These are phyloP conservation scores for Leccinum longicurvipes DNA, from an alignment of 768 basidiomycete genomes.

Conservation along the genomic window DNA sequence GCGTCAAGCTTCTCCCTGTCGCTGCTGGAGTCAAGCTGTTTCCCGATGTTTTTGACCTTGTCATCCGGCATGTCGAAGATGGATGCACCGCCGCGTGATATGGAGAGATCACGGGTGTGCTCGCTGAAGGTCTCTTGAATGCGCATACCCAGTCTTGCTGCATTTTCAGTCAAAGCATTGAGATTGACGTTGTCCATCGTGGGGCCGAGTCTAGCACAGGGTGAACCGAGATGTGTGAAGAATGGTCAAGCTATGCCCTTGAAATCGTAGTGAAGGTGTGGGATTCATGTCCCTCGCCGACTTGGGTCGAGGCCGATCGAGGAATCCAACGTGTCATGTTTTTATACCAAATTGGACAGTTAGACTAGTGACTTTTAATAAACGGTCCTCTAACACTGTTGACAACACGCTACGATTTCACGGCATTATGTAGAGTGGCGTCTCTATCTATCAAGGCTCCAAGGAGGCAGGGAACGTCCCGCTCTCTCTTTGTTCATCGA, in stretches of 20 bases:
- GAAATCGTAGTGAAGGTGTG: neutral
- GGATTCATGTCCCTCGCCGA: too few relatives aligned
- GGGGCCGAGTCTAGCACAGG: conserved; percentile 2
- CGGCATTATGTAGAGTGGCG: neutral
- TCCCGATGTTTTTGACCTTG: conserved; percentile 75
- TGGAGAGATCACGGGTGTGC: conserved; percentile 67
- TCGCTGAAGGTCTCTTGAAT: conserved; percentile 82
- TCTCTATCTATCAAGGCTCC: conserved; percentile 55
- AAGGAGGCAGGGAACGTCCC: conserved; percentile 91
- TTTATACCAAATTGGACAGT: neutral
- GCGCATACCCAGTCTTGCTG: conserved; percentile 75
- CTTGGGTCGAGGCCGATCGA: neutral
- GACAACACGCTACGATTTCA: conserved; percentile 12
- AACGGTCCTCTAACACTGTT: neutral
- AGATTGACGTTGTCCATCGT: conserved; percentile 35
- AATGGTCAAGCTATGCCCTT: neutral
- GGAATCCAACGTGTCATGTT: neutral
- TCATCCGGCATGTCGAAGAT: conserved; percentile 75
- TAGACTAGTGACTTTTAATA: too few relatives aligned
- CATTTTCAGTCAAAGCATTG: conserved; percentile 68
- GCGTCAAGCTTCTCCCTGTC: conserved; percentile 93
- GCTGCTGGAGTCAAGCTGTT: conserved; percentile 82
- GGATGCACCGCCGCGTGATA: conserved; percentile 52
- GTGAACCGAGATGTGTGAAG: neutral
- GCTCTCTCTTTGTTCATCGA: conserved; percentile 92